phyloP scores from a whole-genome alignment of 257 asterid genomes.

The Datura wrightii region DNA sequence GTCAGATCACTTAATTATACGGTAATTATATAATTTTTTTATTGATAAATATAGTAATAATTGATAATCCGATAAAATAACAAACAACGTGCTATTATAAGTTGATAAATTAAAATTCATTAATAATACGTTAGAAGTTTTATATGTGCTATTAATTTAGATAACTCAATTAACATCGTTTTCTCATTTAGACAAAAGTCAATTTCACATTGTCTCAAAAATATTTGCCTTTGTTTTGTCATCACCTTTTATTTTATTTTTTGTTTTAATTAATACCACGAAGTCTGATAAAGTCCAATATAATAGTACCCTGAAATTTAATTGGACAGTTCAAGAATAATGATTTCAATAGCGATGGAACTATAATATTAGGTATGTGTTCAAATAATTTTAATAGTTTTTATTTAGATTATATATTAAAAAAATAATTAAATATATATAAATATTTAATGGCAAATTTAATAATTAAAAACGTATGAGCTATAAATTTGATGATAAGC shows the following conservation, averaged over 20 bases:
- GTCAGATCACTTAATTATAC: background rate
- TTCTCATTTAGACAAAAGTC: background rate
- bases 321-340: background rate
- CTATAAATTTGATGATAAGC: too few species aligned
- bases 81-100: background rate
- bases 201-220: background rate
- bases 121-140: background rate
- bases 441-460: too few species aligned
- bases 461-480: too few species aligned
- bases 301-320: background rate
- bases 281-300: too few species aligned
- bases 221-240: background rate
- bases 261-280: too few species aligned
- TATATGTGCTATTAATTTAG: background rate
- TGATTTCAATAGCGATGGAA: background rate
- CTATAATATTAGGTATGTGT: too few species aligned
- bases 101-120: background rate
- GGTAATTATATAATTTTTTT: background rate
- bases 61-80: background rate
- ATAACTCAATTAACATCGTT: background rate
- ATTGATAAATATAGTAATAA: background rate
- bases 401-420: too few species aligned
- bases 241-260: too few species aligned
- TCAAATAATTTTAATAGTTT: too few species aligned
- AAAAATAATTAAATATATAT: too few species aligned